These are phyloP conservation scores for Trichophyton simii DNA, from an alignment of 2,329 filamentous ascomycete species.

Conservation along the genomic window DNA sequence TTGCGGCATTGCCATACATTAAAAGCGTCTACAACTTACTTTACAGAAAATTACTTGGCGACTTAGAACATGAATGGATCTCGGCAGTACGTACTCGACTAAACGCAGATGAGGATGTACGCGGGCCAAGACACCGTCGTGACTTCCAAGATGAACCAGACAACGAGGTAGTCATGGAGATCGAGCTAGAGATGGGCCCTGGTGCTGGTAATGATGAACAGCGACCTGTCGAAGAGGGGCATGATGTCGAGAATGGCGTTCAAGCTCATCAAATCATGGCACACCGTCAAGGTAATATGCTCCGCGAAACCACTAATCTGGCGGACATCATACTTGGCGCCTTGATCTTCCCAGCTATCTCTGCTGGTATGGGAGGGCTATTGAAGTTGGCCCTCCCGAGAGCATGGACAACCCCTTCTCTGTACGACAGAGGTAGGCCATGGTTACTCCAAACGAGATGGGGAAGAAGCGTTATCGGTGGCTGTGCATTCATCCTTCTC, in stretches of 20 bases:
- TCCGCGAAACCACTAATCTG: slow-evolving; percentile 43
- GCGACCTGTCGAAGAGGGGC: slow-evolving; percentile 17
- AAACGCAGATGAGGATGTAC: slow-evolving; percentile 23
- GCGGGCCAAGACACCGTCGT: slow-evolving; percentile 17
- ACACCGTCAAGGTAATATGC: slow-evolving; percentile 36
- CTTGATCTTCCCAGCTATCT: slow-evolving; percentile 70
- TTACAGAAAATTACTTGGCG: slow-evolving; percentile 48
- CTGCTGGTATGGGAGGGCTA: slow-evolving; percentile 63
- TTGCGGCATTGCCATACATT: slow-evolving; percentile 54
- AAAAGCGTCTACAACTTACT: slow-evolving; percentile 51
- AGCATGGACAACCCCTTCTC: slow-evolving; percentile 47
- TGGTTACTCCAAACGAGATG: slow-evolving; percentile 71
- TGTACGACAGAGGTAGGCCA: slow-evolving; percentile 35
- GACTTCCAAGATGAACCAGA: slow-evolving; percentile 26
- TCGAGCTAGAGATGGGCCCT: slow-evolving; percentile 41
- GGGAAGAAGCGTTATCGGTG: slow-evolving; percentile 79
- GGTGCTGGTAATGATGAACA: slow-evolving; percentile 27
- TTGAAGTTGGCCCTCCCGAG: slow-evolving; percentile 56
- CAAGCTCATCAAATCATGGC: slow-evolving; percentile 22
- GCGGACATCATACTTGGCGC: slow-evolving; percentile 53
- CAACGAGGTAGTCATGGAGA: slow-evolving; percentile 36
- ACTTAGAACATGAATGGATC: slow-evolving; percentile 48
- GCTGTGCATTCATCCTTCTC: slow-evolving; percentile 74
- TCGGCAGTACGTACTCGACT: slow-evolving; percentile 49
- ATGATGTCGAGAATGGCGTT: slow-evolving; percentile 12